Evolutionary conservation across 352 stramenopile genomes (phyloP).

Genomic region (Pythium phragmiticola): DNA sequence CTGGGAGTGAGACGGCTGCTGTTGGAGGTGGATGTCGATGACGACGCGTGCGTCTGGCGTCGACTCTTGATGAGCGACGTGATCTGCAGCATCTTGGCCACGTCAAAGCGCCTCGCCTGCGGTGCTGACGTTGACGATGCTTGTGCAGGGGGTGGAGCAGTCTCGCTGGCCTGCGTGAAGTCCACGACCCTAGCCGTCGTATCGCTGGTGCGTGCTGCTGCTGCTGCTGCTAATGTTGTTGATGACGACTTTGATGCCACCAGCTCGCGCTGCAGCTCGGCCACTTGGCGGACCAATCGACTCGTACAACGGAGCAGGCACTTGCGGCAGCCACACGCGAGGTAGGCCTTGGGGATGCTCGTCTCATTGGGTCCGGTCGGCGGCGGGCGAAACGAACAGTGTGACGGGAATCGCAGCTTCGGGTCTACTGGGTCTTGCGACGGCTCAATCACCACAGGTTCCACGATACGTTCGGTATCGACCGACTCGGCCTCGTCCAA

Average conservation of each 20-base stretch:
- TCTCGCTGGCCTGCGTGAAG: too few species aligned
- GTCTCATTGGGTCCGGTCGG: not conserved
- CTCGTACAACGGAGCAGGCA: conserved; percentile 31
- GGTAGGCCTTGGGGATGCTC: conserved; percentile 17
- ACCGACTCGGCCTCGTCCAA: not conserved
- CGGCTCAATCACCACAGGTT: not conserved
- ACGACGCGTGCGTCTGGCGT: too few species aligned
- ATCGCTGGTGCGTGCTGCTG: too few species aligned
- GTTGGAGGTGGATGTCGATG: too few species aligned
- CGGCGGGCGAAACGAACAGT: not conserved
- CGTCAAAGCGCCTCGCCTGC: too few species aligned
- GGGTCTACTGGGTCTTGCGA: conserved; percentile 1
- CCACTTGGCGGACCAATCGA: conserved; percentile 15
- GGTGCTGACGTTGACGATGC: too few species aligned
- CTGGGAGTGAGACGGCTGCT: too few species aligned
- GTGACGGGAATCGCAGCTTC: conserved; percentile 2
- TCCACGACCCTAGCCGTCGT: too few species aligned
- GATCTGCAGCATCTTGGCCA: too few species aligned
- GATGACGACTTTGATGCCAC: not conserved
- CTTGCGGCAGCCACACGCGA: conserved; percentile 23
- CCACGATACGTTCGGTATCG: not conserved
- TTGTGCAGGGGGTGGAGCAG: too few species aligned
- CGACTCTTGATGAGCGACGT: too few species aligned
- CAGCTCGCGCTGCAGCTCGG: conserved; percentile 2
- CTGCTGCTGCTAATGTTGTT: not conserved